Evolutionary conservation across 345 rosid species (phyloP), one percentile per base, ranked within the genome.

Genomic region (Aquilaria sinensis): DNA sequence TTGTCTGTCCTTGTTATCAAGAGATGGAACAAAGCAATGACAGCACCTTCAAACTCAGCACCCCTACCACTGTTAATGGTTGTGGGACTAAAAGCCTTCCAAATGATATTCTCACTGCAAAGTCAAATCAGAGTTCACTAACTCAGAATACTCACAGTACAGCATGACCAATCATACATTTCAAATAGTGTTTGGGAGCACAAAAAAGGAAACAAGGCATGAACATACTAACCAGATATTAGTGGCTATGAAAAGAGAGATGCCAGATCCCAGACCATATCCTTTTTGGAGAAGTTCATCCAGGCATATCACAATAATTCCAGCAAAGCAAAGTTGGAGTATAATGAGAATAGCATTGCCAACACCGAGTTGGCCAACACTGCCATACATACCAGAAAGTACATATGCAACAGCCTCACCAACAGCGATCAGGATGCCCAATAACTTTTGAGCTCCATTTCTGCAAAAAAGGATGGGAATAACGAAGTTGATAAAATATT

Each of bases 1-100:
- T 87, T 87, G 64, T 84, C 82, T 3, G 81, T 65, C 67, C 81
- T 74, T 12, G 84, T 84, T 33, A 84, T 84, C 65, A 87, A 29
- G 57, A 82, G 74, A 72, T 84, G 90, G 79, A 87, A 84, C 66
- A 86, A 62, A 6, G 93, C 89, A 12, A 84, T 86, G 54, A 86
- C 82, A 69, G 92, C 92, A 53, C 92, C 92, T 79, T 86, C 92
- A 12, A 86, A 86, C 66, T 86, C 89, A 72, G 89, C 89, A 33
- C 82, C 89, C 33, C 92, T 72, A 9, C 92, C 92, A 8, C 83
- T 86, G 70, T 86, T 83, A 64, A 86, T 83, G 43, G 89, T 82
- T 7, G 93, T 86, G 8, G 93, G 89, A 56, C 90, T 86, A 66
- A 86, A 86, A 52, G 90, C 84, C 64, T 82, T 87, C 90, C 90